A percentile compares a stretch with the other conserved stretches of the same genome.
These are phyloP conservation scores for Annulohypoxylon nitens DNA, from an alignment of 495 filamentous ascomycete species.

Conservation along the genomic window DNA sequence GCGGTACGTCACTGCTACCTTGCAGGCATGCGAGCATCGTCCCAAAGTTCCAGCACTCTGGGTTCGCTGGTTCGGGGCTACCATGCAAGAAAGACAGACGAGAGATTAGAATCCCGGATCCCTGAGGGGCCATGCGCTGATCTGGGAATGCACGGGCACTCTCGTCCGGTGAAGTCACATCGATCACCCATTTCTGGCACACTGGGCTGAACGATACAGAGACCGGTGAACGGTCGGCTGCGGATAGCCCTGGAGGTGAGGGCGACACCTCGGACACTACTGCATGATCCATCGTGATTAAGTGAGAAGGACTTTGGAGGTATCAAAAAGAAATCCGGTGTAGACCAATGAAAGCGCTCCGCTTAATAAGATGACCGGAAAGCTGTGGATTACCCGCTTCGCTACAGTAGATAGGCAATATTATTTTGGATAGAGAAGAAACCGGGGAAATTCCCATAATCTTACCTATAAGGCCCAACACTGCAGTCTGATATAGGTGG, in stretches of 20 bases:
- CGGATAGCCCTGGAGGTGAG: conserved; percentile 11
- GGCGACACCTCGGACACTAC: conserved; percentile 16
- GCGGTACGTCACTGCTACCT: conserved; percentile 24
- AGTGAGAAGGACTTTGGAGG: background rate
- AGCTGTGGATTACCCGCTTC: conserved; percentile 15
- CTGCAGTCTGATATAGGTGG: conserved; percentile 28
- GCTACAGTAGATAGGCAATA: conserved; percentile 15
- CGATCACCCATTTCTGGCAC: conserved; percentile 27
- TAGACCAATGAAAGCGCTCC: conserved; percentile 22
- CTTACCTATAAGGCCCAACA: conserved; percentile 1
- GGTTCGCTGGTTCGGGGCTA: conserved; percentile 37
- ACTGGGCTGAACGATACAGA: conserved; percentile 24
- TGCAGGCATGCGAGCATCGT: conserved; percentile 29
- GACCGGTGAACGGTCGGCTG: conserved; percentile 34
- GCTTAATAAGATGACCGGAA: conserved; percentile 18
- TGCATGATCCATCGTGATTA: conserved; percentile 12
- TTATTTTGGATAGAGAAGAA: conserved; percentile 16
- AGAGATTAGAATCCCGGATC: conserved; percentile 40
- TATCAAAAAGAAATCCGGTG: background rate
- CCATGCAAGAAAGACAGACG: conserved; percentile 36
- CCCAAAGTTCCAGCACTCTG: conserved; percentile 27
- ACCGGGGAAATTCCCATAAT: conserved; percentile 13
- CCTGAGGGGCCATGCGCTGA: conserved; percentile 43
- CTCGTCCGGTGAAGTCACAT: conserved; percentile 31
- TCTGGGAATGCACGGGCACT: conserved; percentile 37